Evolutionary conservation across 495 filamentous ascomycete genomes (phyloP).

Genomic region (Apiosordaria backusii): DNA sequence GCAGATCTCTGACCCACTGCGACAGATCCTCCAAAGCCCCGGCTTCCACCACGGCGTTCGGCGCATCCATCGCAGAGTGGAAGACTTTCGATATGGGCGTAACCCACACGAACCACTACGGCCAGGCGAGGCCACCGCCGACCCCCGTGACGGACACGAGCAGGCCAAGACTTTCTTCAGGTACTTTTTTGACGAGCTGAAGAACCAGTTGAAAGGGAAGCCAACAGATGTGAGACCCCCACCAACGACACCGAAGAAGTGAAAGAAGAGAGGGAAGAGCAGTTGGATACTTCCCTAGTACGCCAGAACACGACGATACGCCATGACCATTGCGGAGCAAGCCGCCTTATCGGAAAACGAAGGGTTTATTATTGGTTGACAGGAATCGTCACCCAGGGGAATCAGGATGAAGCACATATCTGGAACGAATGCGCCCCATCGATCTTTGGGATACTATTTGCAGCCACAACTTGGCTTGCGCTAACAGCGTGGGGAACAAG

Average conservation of each 20-base stretch:
- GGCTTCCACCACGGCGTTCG: slow-evolving; percentile 41
- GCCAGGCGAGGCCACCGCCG: slow-evolving; percentile 41
- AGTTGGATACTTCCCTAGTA: not conserved
- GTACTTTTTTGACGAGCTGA: slow-evolving; percentile 17
- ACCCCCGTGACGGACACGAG: not conserved
- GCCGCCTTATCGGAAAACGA: not conserved
- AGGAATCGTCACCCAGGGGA: not conserved
- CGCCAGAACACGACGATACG: not conserved
- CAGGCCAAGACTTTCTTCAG: slow-evolving; percentile 26
- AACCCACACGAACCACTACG: slow-evolving; percentile 41
- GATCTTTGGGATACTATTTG: not conserved
- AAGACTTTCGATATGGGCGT: slow-evolving; percentile 39
- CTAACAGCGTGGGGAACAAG: not conserved
- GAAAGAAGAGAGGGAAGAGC: not conserved
- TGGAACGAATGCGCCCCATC: not conserved
- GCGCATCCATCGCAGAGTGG: slow-evolving; percentile 37
- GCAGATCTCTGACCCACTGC: not conserved
- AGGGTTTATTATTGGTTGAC: not conserved
- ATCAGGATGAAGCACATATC: not conserved
- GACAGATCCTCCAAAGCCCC: slow-evolving; percentile 37
- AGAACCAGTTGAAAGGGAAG: not conserved
- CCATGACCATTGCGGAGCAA: no score
- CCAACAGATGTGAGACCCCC: slow-evolving; percentile 1
- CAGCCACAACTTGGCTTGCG: not conserved
- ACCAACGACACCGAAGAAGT: not conserved